Conservation (phyloP, 1,284 basidiomycete genomes). For the Heterobasidion irregulare region DNA sequence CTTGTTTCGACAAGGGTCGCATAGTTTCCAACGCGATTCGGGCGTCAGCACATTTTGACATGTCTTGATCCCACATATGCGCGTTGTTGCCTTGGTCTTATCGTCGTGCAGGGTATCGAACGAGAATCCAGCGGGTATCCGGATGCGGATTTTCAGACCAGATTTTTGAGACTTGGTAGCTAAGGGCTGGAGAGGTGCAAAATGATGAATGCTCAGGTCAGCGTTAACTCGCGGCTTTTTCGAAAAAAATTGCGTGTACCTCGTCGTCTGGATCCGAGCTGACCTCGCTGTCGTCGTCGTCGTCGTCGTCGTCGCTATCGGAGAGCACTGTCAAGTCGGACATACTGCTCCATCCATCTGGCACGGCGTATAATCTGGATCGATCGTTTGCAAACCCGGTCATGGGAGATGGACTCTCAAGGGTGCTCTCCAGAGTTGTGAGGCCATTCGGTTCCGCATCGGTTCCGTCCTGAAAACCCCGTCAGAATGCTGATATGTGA, state of each 20-base stretch:
- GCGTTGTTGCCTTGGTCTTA: not conserved
- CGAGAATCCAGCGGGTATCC: not conserved
- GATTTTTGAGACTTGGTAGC: not conserved
- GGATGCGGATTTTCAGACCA: conserved; percentile 4
- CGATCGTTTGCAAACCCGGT: not conserved
- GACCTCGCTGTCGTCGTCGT: conserved; percentile 7
- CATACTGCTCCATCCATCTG: conserved; percentile 12
- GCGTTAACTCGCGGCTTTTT: too few relatives aligned
- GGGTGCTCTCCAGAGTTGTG: not conserved
- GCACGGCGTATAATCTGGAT: not conserved
- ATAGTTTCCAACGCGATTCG: conserved; percentile 20
- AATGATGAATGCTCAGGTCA: too few relatives aligned
- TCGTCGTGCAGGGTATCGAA: not conserved
- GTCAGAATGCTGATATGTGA: not conserved
- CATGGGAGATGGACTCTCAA: not conserved
- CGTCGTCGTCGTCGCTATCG: conserved; percentile 12
- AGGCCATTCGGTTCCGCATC: too few relatives aligned
- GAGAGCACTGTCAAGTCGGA: conserved; percentile 16
- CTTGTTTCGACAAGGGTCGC: conserved; percentile 22
- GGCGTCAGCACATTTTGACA: conserved; percentile 12
- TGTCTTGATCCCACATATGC: conserved; percentile 7
- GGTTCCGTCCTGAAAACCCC: too few relatives aligned
- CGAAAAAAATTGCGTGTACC: not conserved
- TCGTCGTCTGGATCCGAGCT: conserved; percentile 5
- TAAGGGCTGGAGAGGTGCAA: too few relatives aligned